Evolutionary conservation across 495 filamentous ascomycete genomes (phyloP).

Genomic region (Baudoinia panamericana): DNA sequence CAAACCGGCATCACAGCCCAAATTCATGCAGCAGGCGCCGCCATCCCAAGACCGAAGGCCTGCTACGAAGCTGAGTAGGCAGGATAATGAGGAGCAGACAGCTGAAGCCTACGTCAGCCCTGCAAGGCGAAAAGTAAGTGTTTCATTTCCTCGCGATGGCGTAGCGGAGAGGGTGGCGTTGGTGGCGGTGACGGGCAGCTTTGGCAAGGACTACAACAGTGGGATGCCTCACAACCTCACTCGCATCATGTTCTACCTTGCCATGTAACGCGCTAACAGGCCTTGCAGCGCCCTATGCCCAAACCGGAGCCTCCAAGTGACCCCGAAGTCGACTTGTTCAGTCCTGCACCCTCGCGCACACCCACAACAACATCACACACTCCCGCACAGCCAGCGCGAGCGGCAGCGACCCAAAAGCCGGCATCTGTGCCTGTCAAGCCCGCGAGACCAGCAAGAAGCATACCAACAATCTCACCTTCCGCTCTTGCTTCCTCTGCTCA

Average conservation of each 20-base stretch:
- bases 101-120: constrained; percentile 82
- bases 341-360: constrained; percentile 29
- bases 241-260: too few species aligned
- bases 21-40: constrained; percentile 29
- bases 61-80: constrained; percentile 44
- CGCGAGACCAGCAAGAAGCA: constrained; percentile 35
- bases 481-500: constrained; percentile 58
- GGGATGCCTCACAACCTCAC: too few species aligned
- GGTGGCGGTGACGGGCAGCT: too few species aligned
- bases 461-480: constrained; percentile 54
- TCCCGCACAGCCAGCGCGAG: constrained; percentile 9
- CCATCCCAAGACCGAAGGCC: constrained; percentile 41
- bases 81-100: constrained; percentile 66
- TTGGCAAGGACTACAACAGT: too few species aligned
- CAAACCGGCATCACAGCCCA: constrained; percentile 35
- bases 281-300: constrained; percentile 37
- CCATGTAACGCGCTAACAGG: too few species aligned
- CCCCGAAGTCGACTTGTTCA: constrained; percentile 38
- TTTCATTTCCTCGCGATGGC: too few species aligned
- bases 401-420: constrained; percentile 19
- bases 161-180: too few species aligned
- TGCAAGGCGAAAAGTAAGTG: constrained; percentile 66
- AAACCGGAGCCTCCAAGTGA: constrained; percentile 33
- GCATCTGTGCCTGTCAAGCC: constrained; percentile 18
- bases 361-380: not conserved